A percentile compares a stretch with the other conserved stretches of the same genome.
phyloP scores from a whole-genome alignment of 805 yeast species.

The Wickerhamomyces chaumierensis region DNA sequence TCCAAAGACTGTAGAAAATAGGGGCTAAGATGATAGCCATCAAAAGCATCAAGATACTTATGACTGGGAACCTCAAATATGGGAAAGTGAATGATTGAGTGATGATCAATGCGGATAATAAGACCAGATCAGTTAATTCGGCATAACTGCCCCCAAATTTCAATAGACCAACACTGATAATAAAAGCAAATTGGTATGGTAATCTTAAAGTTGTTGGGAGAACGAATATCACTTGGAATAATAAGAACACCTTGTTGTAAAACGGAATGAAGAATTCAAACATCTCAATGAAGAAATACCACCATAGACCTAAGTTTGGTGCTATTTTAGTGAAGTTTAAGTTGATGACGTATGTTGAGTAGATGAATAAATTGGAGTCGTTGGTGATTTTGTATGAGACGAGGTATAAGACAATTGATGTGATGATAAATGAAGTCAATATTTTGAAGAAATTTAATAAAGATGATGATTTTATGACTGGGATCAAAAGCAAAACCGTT shows the following conservation, averaged over 20 bases:
- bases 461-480: conserved; percentile 31
- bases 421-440: conserved; percentile 18
- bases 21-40: conserved; percentile 67
- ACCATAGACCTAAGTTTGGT: conserved; percentile 95
- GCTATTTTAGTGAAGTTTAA: conserved; percentile 56
- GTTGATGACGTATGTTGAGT: conserved; percentile 44
- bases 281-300: conserved; percentile 96
- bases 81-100: conserved; percentile 32
- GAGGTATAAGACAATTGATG: conserved; percentile 21
- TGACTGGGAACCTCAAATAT: conserved; percentile 33
- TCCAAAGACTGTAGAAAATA: conserved; percentile 89
- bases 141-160: conserved; percentile 78
- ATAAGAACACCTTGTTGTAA: conserved; percentile 73
- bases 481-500: conserved; percentile 49
- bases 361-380: conserved; percentile 32
- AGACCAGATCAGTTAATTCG: conserved; percentile 64
- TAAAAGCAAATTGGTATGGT: conserved; percentile 49
- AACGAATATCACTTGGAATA: conserved; percentile 55
- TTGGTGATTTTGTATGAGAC: conserved; percentile 29
- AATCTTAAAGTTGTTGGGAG: conserved; percentile 70
- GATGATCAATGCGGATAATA: conserved; percentile 35
- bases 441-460: conserved; percentile 9
- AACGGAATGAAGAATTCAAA: conserved; percentile 81
- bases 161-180: conserved; percentile 38
- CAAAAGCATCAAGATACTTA: conserved; percentile 41